These are phyloP conservation scores for Cryoendolithus antarcticus DNA, from an alignment of 2,329 filamentous ascomycete species.

Conservation along the genomic window DNA sequence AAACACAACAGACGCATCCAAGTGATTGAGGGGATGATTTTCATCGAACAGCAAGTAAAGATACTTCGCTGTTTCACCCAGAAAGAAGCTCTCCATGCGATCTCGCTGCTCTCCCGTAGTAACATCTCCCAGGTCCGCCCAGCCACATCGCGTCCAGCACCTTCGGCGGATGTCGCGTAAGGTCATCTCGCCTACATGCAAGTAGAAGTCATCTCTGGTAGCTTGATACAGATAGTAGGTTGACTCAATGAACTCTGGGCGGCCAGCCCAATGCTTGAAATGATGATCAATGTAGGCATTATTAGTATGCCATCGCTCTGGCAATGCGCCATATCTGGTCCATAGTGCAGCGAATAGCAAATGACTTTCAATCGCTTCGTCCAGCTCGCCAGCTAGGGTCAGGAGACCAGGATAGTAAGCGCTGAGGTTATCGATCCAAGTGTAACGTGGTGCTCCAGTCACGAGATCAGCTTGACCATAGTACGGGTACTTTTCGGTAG, in stretches of 20 bases:
- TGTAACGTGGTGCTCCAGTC: slow-evolving; percentile 77
- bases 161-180: slow-evolving; percentile 74
- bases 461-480: slow-evolving; percentile 82
- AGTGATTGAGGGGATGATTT: slow-evolving; percentile 71
- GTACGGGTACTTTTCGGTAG: slow-evolving; percentile 69
- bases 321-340: slow-evolving; percentile 87
- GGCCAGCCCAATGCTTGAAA: slow-evolving; percentile 86
- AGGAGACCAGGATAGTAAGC: slow-evolving; percentile 90
- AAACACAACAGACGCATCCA: slow-evolving; percentile 84
- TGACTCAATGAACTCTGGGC: slow-evolving; percentile 93
- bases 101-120: slow-evolving; percentile 67
- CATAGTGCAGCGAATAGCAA: slow-evolving; percentile 85
- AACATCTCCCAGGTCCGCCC: slow-evolving; percentile 62
- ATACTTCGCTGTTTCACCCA: slow-evolving; percentile 94
- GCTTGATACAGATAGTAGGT: slow-evolving; percentile 93
- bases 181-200: slow-evolving; percentile 93
- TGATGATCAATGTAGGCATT: slow-evolving; percentile 78
- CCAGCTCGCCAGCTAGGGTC: slow-evolving; percentile 72
- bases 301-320: slow-evolving; percentile 60
- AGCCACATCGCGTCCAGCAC: slow-evolving; percentile 85
- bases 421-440: slow-evolving; percentile 92
- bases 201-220: slow-evolving; percentile 89
- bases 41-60: slow-evolving; percentile 82
- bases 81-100: slow-evolving; percentile 97
- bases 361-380: slow-evolving; percentile 84